These are phyloP conservation scores for Musa troglodytarum DNA, from an alignment of 176 grass and related monocot species.

Conservation along the genomic window DNA sequence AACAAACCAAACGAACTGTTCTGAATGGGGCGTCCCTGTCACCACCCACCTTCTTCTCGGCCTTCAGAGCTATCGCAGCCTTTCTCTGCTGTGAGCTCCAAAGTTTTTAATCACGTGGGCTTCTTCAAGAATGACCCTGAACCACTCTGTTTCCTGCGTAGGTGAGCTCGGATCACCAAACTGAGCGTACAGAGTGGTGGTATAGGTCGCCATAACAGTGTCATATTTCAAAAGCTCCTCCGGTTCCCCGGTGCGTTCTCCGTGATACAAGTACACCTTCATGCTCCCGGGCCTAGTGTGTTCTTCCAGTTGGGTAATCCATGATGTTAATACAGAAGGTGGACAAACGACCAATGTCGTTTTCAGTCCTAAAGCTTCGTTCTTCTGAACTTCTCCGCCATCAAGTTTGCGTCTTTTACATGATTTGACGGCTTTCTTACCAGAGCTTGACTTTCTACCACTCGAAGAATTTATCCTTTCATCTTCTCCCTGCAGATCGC, in stretches of 20 bases:
- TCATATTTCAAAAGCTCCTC: constrained; percentile 71
- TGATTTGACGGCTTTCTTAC: constrained; percentile 9
- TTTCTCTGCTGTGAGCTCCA: constrained; percentile 58
- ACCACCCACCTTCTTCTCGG: constrained; percentile 81
- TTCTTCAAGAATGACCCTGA: constrained; percentile 78
- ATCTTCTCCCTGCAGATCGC: neutral
- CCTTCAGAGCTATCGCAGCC: constrained; percentile 73
- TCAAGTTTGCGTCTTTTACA: constrained; percentile 44
- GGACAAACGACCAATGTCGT: constrained; percentile 75
- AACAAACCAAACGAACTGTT: constrained; percentile 82
- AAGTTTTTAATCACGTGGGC: constrained; percentile 92
- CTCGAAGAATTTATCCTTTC: constrained; percentile 2
- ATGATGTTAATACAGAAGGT: constrained; percentile 72
- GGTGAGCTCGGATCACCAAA: constrained; percentile 48
- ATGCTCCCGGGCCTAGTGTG: constrained; percentile 50
- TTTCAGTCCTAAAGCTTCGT: constrained; percentile 13
- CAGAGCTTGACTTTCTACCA: neutral
- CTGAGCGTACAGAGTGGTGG: constrained; percentile 51
- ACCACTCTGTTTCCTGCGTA: constrained; percentile 71
- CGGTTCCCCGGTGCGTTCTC: constrained; percentile 49
- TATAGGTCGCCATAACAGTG: constrained; percentile 66
- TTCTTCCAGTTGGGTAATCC: constrained; percentile 90
- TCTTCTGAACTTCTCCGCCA: constrained; percentile 1
- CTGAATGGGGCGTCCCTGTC: constrained; percentile 89
- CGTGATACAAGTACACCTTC: constrained; percentile 87